A percentile compares a stretch with the other conserved stretches of the same genome.
Evolutionary conservation across 2,329 filamentous ascomycete genomes (phyloP).

Genomic region (Aquanectria penicillioides): DNA sequence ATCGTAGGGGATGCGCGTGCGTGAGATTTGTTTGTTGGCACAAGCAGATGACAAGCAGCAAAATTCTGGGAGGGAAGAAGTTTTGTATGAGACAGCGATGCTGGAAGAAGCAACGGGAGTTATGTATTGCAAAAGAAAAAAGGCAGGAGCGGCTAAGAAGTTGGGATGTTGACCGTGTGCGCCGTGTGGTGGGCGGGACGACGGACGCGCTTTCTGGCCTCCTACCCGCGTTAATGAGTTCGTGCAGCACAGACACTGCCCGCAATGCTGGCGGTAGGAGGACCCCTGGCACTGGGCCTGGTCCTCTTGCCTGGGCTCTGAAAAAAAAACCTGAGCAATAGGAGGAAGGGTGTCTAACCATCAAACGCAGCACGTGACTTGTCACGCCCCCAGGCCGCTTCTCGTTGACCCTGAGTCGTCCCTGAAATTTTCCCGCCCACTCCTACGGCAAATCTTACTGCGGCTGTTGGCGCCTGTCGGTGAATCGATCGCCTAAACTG

Average conservation of each 20-base stretch:
- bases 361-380: not conserved
- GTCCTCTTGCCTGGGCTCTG: too few relatives aligned
- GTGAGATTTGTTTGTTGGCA: conserved; percentile 1
- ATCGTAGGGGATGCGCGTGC: conserved; percentile 2
- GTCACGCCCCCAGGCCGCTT: too few relatives aligned
- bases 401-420: not conserved
- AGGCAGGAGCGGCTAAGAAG: conserved; percentile 18
- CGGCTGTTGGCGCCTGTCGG: conserved; percentile 3
- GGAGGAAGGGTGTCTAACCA: too few relatives aligned
- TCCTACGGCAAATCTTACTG: not conserved
- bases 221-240: conserved; percentile 23
- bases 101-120: not conserved
- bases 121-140: conserved; percentile 14
- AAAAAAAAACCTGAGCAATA: conserved; percentile 2
- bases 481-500: not conserved
- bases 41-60: not conserved
- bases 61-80: not conserved
- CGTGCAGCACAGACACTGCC: conserved; percentile 10
- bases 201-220: conserved; percentile 25
- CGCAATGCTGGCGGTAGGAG: conserved; percentile 1
- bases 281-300: conserved; percentile 4
- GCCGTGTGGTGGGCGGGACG: conserved; percentile 18
- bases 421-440: conserved; percentile 3
- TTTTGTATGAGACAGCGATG: not conserved
- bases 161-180: conserved; percentile 21